Evolutionary conservation across 441 rosid species (phyloP).

Genomic region (Dalechampia spathulata): DNA sequence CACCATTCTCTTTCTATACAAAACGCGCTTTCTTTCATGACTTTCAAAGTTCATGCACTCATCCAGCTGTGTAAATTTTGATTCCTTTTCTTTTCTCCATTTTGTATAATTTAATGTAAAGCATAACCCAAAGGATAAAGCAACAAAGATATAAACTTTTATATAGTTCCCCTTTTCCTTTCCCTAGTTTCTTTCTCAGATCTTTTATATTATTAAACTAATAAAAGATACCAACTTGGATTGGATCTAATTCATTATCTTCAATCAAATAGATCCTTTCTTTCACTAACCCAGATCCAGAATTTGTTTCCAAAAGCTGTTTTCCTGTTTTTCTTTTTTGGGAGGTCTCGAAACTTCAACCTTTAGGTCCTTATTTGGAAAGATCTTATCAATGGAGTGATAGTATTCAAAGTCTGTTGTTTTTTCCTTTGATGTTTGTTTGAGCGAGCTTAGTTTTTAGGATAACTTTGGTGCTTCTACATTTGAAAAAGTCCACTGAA

Average conservation of each 20-base stretch:
- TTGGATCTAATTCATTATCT: constrained; percentile 39
- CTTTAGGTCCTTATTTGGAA: not conserved
- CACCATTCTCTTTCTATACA: too few relatives aligned
- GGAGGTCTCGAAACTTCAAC: constrained; percentile 17
- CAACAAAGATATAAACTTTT: too few relatives aligned
- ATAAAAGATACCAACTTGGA: constrained; percentile 18
- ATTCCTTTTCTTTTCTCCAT: too few relatives aligned
- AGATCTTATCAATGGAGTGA: too few relatives aligned
- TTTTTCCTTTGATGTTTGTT: constrained; percentile 37
- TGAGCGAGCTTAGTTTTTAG: not conserved
- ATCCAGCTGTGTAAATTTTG: too few relatives aligned
- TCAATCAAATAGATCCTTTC: constrained; percentile 23
- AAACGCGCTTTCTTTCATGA: too few relatives aligned
- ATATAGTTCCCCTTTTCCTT: too few relatives aligned
- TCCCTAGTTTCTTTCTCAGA: too few relatives aligned
- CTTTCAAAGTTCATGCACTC: too few relatives aligned
- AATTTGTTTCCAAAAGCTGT: constrained; percentile 16
- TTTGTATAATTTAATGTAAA: too few relatives aligned
- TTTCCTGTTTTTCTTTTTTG: constrained; percentile 9
- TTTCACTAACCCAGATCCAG: constrained; percentile 33
- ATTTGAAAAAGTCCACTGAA: constrained; percentile 1
- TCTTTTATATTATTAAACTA: constrained; percentile 2
- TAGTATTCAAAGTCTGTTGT: constrained; percentile 16
- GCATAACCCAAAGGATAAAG: too few relatives aligned
- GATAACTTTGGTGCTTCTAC: not conserved